These are phyloP conservation scores for Coniella lustricola DNA, from an alignment of 2,329 filamentous ascomycete species.

Conservation along the genomic window DNA sequence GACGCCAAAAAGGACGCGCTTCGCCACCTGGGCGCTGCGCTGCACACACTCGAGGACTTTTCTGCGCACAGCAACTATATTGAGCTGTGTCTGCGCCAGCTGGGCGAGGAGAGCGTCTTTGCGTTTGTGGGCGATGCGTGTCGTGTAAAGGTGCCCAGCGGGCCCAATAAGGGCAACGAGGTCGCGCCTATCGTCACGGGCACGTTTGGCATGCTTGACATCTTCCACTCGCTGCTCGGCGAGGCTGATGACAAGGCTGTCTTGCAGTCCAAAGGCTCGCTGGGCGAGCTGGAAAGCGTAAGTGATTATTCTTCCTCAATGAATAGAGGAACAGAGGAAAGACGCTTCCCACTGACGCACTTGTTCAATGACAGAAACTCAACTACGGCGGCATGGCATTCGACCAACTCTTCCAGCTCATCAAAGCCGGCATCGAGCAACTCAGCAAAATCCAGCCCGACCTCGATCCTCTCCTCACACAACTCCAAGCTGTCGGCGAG, in stretches of 20 bases:
- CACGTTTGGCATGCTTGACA: conserved; percentile 39
- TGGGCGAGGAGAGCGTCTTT: conserved; percentile 45
- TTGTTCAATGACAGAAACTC: conserved; percentile 18
- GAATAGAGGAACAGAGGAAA: no score
- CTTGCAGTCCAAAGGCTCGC: conserved; percentile 23
- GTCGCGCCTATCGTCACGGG: conserved; percentile 47
- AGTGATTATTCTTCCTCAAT: neutral
- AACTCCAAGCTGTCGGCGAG: conserved; percentile 22
- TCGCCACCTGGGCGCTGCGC: conserved; percentile 38
- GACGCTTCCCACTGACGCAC: no score
- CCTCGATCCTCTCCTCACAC: conserved; percentile 19
- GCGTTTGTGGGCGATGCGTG: conserved; percentile 40
- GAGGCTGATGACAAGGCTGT: conserved; percentile 27
- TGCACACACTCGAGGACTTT: conserved; percentile 48
- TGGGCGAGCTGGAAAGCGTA: conserved; percentile 22
- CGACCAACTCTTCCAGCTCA: conserved; percentile 24
- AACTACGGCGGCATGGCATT: conserved; percentile 24
- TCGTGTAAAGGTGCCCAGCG: conserved; percentile 23
- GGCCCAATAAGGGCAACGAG: conserved; percentile 27
- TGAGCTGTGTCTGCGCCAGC: conserved; percentile 43
- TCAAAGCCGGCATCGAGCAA: conserved; percentile 21
- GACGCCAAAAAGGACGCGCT: conserved; percentile 21
- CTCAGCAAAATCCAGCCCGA: conserved; percentile 19
- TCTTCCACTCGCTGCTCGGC: conserved; percentile 26
- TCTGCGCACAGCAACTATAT: conserved; percentile 48